Conservation (phyloP, 345 rosid genomes). For the Citrus inodora region DNA sequence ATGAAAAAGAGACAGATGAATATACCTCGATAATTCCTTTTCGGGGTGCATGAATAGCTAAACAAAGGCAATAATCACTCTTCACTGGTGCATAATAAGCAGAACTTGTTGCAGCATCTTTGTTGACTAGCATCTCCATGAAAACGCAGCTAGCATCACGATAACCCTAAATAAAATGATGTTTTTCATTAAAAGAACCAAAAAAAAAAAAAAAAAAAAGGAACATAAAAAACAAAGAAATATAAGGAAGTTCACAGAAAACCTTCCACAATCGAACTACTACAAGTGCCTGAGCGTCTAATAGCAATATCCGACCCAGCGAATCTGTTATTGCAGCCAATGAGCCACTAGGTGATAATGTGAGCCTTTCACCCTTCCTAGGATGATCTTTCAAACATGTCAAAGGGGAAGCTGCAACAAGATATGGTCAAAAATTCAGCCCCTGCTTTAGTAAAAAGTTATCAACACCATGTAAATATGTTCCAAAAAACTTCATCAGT, state of each 20-base stretch:
- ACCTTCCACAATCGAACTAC: slow-evolving; percentile 99
- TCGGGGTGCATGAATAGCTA: slow-evolving; percentile 95
- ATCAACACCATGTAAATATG: neutral
- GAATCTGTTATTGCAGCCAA: slow-evolving; percentile 98
- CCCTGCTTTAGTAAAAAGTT: neutral
- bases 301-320: slow-evolving; percentile 89
- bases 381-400: slow-evolving; percentile 96
- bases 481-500: neutral
- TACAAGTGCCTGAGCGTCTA: slow-evolving; percentile 95
- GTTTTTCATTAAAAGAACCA: neutral
- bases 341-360: slow-evolving; percentile 91
- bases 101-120: slow-evolving; percentile 45
- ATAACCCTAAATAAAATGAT: slow-evolving; percentile 56
- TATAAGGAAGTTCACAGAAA: slow-evolving; percentile 3
- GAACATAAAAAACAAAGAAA: neutral
- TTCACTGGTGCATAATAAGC: slow-evolving; percentile 50
- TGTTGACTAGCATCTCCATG: slow-evolving; percentile 83
- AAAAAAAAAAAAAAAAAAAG: neutral
- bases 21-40: slow-evolving; percentile 90
- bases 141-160: slow-evolving; percentile 94
- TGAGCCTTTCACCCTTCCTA: slow-evolving; percentile 88
- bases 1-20: neutral
- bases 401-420: slow-evolving; percentile 77
- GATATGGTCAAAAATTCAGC: slow-evolving; percentile 16
- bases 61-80: slow-evolving; percentile 88